Evolutionary conservation across 225 moss, liverwort and hornwort species (phyloP).

Genomic region (Polytrichum commune): DNA sequence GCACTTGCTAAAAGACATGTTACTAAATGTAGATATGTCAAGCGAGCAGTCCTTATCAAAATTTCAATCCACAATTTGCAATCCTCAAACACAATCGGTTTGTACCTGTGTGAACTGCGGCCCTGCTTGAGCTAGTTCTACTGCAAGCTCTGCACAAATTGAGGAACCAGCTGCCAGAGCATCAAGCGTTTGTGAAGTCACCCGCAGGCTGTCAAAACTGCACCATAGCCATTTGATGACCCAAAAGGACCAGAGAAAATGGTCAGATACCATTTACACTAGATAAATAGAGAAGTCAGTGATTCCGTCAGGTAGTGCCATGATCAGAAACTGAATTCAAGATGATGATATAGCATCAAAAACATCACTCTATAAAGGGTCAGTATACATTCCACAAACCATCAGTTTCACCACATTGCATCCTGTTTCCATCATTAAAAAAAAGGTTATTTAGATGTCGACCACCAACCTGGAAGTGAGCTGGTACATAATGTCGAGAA

Average conservation of each 20-base stretch:
- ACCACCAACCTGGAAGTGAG: constrained; percentile 81
- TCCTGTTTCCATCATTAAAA: background rate
- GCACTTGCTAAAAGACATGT: too few relatives aligned
- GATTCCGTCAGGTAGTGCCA: too few relatives aligned
- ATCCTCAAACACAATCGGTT: constrained; percentile 1
- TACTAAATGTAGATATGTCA: too few relatives aligned
- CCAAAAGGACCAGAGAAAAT: too few relatives aligned
- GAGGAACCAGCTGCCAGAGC: constrained; percentile 79
- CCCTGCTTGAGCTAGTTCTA: constrained; percentile 93
- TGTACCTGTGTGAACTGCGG: constrained; percentile 96
- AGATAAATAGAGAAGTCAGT: too few relatives aligned
- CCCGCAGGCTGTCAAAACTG: constrained; percentile 95
- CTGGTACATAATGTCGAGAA: constrained; percentile 97
- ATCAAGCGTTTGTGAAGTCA: constrained; percentile 93
- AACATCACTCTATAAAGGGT: background rate
- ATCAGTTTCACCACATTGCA: background rate
- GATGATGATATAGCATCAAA: background rate
- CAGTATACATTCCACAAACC: background rate
- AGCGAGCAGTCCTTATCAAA: too few relatives aligned
- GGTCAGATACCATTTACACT: too few relatives aligned
- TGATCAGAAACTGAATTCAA: too few relatives aligned
- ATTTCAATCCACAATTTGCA: too few relatives aligned
- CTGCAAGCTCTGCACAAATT: constrained; percentile 96
- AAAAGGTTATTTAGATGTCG: background rate
- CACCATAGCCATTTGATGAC: background rate